Evolutionary conservation across 768 basidiomycete genomes (phyloP), one percentile per base, ranked within the genome.

Genomic region (Mycena sanguinolenta): DNA sequence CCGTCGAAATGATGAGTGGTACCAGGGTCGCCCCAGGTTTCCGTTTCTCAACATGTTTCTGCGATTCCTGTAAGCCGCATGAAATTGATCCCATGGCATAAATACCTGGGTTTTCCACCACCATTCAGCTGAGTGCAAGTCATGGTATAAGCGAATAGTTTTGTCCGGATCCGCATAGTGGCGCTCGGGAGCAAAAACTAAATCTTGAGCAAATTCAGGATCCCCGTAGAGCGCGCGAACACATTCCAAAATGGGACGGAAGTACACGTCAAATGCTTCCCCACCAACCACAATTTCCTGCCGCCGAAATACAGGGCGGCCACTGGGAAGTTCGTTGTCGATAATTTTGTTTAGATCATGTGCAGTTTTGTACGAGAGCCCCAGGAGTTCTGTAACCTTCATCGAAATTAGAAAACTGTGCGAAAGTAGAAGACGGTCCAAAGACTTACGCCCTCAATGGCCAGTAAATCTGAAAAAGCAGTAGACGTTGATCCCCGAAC

Each of bases 61-160:
- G 12, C 10, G 42, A 44, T 80, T 13, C 4, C n/a, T 13, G 42
- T 44, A 4, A 19, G 17, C 12, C 19, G 4, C 12, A 13, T n/a
- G n/a, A n/a, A n/a, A n/a, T n/a, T n/a, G n/a, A n/a, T n/a, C n/a
- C n/a, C n/a, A n/a, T n/a, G n/a, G n/a, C n/a, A n/a, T n/a, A n/a
- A n/a, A 4, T 17, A 30, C 87, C 78, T 88, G 87, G 0, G 79
- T 82, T 14, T 54, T 53, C 86, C 86, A 88, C 87, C 86, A 88
- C 87, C 87, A 88, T 55, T 81, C 79, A 0, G 83, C 85, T 0
- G 85, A 87, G 52, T 86, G 78, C 80, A 87, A 82, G 44, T 87
- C 85, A 70, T 80, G 76, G 30, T 74, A 80, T 14, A 77, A 21
- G 0, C 68, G 72, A 19, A 73, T 28, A n/a, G 75, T 73, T 0